Percentiles rank a stretch among this genome's conserved stretches.
Conservation (phyloP, 176 grass and related monocot genomes). For the Panicum miliaceum region DNA sequence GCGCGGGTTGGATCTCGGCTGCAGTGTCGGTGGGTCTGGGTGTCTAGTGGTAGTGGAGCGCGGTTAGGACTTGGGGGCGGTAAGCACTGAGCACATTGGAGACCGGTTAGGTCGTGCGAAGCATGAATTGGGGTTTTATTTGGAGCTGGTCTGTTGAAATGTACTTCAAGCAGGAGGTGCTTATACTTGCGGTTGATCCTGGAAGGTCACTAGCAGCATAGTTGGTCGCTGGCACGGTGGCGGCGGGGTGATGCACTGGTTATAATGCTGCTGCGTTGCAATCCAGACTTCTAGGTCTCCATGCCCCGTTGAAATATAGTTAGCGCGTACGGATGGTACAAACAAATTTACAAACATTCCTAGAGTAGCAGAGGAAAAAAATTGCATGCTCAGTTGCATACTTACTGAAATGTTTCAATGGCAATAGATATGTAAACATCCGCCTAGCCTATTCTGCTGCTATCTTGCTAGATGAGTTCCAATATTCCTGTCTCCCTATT, state of each 20-base stretch:
- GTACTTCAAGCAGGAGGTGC: background rate
- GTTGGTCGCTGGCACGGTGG: background rate
- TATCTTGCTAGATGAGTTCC: background rate
- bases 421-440: background rate
- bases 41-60: background rate
- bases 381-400: background rate
- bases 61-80: background rate
- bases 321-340: background rate
- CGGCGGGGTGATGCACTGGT: background rate
- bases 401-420: background rate
- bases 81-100: background rate
- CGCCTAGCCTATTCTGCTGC: background rate
- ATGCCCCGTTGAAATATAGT: background rate
- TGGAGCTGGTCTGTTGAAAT: background rate
- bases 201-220: constrained; percentile 1
- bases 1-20: constrained; percentile 41
- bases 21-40: background rate
- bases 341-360: background rate
- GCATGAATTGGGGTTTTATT: background rate
- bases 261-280: background rate
- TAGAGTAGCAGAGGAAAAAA: background rate
- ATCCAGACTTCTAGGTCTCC: background rate
- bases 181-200: background rate
- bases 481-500: background rate
- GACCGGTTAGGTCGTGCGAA: background rate